Conservation (phyloP, 1,284 basidiomycete species). For the Trichosporon sp. region DNA sequence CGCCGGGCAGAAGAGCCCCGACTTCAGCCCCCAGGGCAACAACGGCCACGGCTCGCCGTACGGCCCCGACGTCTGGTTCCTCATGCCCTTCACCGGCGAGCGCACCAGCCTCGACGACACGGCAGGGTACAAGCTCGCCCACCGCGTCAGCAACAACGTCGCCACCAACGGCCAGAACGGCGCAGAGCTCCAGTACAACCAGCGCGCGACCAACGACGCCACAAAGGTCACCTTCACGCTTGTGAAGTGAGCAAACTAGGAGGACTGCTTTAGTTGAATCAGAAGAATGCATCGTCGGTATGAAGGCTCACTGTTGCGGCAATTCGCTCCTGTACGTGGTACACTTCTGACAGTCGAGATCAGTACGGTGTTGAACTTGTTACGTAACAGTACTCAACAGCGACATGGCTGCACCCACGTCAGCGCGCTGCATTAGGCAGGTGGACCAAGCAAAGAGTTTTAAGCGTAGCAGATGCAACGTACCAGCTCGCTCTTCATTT, state of each 20-base stretch:
- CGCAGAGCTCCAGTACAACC: neutral
- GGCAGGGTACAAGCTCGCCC: constrained; percentile 5
- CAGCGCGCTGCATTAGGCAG: too few species aligned
- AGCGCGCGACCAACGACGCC: neutral
- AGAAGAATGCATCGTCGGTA: neutral
- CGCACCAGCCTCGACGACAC: neutral
- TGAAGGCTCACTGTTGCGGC: too few species aligned
- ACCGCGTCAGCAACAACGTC: neutral
- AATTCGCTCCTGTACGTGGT: too few species aligned
- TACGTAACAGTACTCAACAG: too few species aligned
- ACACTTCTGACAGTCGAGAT: too few species aligned
- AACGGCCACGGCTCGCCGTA: constrained; percentile 5
- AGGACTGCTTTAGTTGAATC: too few species aligned
- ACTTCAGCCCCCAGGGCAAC: neutral
- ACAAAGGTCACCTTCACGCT: neutral
- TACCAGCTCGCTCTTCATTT: too few species aligned
- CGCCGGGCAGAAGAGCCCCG: neutral
- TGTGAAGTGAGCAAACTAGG: neutral
- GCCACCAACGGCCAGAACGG: neutral
- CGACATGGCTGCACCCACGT: too few species aligned
- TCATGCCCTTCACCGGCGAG: neutral
- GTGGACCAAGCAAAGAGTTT: too few species aligned
- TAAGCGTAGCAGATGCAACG: too few species aligned
- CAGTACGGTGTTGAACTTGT: too few species aligned
- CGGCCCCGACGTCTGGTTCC: constrained; percentile 8